Conservation (phyloP, 768 basidiomycete genomes). For the Tubosaeta brunneosetosa region DNA sequence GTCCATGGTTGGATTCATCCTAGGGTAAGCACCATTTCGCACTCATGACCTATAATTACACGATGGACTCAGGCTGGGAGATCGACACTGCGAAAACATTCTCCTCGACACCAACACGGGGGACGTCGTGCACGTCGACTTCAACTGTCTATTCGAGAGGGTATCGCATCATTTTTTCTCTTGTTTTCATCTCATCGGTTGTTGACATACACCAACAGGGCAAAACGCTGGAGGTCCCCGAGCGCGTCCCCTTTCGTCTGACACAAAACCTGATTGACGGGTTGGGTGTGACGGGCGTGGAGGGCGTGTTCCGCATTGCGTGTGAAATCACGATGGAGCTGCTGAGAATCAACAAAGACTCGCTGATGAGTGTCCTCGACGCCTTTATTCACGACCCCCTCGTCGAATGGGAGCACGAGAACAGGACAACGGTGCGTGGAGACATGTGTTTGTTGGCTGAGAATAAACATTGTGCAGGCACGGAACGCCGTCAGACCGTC, state of each 20-base stretch:
- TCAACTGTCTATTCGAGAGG: constrained; percentile 97
- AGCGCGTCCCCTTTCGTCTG: constrained; percentile 90
- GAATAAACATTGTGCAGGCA: constrained; percentile 32
- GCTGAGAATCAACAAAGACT: constrained; percentile 86
- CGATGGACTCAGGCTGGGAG: constrained; percentile 70
- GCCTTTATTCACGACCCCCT: constrained; percentile 97
- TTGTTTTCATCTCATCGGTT: neutral
- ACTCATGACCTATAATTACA: neutral
- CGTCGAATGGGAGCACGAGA: constrained; percentile 90
- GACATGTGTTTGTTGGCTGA: neutral
- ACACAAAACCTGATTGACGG: constrained; percentile 93
- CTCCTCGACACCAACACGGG: constrained; percentile 84
- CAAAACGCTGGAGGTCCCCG: constrained; percentile 80
- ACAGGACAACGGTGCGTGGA: constrained; percentile 51
- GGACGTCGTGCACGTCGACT: constrained; percentile 93
- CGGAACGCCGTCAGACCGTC: constrained; percentile 45
- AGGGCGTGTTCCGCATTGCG: constrained; percentile 89
- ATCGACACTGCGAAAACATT: constrained; percentile 96
- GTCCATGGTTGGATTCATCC: constrained; percentile 97
- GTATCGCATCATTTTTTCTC: constrained; percentile 31
- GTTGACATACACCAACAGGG: constrained; percentile 40
- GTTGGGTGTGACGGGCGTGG: constrained; percentile 87
- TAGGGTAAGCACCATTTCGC: constrained; percentile 54
- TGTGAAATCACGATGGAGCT: constrained; percentile 88
- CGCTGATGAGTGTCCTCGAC: constrained; percentile 91